Evolutionary conservation across 176 grass and related monocot genomes (phyloP).

Genomic region (Avena sativa): DNA sequence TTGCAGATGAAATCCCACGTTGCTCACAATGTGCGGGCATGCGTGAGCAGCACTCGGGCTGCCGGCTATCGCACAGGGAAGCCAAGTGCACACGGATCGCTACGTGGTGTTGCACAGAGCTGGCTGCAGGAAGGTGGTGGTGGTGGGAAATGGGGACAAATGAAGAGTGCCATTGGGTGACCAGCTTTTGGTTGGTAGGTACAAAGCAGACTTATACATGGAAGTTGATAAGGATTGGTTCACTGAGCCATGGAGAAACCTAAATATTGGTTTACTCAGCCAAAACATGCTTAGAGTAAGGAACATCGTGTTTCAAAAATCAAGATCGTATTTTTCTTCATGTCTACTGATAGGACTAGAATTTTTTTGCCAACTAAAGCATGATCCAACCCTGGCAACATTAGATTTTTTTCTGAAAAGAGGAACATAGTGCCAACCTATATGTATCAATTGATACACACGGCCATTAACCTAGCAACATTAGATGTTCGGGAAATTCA

Average conservation of each 20-base stretch:
- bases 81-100: too few species aligned
- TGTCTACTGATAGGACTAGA: not conserved
- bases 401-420: not conserved
- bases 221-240: not conserved
- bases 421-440: too few species aligned
- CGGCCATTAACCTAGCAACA: not conserved
- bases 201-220: too few species aligned
- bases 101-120: too few species aligned
- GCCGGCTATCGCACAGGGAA: too few species aligned
- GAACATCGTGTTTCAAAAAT: not conserved
- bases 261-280: not conserved
- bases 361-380: not conserved
- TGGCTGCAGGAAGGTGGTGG: too few species aligned
- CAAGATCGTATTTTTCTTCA: not conserved
- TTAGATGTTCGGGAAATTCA: not conserved
- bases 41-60: too few species aligned
- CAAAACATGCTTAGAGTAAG: not conserved
- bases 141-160: too few species aligned
- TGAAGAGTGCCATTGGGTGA: not conserved
- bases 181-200: too few species aligned
- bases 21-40: too few species aligned
- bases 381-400: not conserved
- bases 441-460: too few species aligned
- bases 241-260: not conserved
- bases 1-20: too few species aligned